Base-by-base conservation (phyloP, 2,329 filamentous ascomycete genomes). In the Lecanicillium sp. region DNA sequence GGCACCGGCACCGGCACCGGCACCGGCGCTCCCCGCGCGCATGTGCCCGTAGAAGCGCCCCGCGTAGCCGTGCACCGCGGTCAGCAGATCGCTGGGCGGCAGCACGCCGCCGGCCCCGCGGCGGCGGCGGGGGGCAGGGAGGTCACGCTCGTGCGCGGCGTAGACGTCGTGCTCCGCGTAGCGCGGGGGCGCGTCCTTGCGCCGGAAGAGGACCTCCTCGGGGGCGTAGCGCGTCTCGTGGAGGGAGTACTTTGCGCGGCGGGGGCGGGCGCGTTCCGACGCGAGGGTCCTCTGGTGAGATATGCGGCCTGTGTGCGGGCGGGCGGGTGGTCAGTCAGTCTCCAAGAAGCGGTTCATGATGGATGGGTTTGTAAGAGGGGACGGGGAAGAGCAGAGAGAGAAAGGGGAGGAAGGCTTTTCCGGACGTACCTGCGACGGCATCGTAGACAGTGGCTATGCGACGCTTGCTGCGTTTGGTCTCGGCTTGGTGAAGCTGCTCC, bases 101-200 rank as follows among this genome's bases (percentile, higher is more conserved):
- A 90, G 68, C 8, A 69, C 59, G 41, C 60, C 63, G n/a, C 62
- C 65, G 2, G 70, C 70, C 23, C 70, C 69, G 11, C 68, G 65
- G 3, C n/a, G n/a, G n/a, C n/a, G n/a, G n/a, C n/a, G n/a, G n/a
- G n/a, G n/a, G n/a, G n/a, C n/a, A 3, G 68, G 69, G 12, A 79
- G 67, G n/a, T 79, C 64, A 24, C 70, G 63, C 48, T 81, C 77
- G 60, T 84, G 75, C 4, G 83, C 77, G 56, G 78, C 79, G 67
- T 90, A 90, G 52, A 84, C 72, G 63, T 90, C 86, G 51, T 80
- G 74, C 64, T 90, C 86, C 47, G 77, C 77, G 58, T 81, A 88
- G 45, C 85, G 79, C 17, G 72, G 66, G 2, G 86, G 86, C 1
- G 86, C 85, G 51, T 77, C 69, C 53, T 71, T 72, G 39, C 77